Conservation (phyloP, 805 yeast species). For the Kodamaea nitidulidarum region DNA sequence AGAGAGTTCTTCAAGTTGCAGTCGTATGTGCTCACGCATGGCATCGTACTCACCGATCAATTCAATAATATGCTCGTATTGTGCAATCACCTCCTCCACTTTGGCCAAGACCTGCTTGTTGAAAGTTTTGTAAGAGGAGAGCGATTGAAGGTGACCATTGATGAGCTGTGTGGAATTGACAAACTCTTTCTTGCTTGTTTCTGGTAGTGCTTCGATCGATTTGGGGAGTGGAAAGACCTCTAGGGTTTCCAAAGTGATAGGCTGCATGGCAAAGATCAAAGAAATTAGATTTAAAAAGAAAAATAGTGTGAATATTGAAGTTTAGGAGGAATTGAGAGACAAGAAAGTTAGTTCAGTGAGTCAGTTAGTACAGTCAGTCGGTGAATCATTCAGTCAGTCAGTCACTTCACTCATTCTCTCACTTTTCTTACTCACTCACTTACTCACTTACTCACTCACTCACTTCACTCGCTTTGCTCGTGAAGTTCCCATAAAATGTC, state of each 20-base stretch:
- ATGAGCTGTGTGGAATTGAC: conserved; percentile 25
- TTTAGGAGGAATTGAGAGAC: background rate
- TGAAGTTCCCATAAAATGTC: background rate
- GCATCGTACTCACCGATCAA: conserved; percentile 25
- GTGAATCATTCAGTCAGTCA: too few species aligned
- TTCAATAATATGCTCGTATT: conserved; percentile 3
- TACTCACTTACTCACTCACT: too few species aligned
- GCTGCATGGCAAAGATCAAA: conserved; percentile 3
- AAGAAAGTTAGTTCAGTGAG: background rate
- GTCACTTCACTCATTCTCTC: too few species aligned
- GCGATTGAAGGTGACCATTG: conserved; percentile 27
- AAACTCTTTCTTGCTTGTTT: conserved; percentile 22
- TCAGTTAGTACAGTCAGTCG: background rate
- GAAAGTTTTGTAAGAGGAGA: conserved; percentile 17
- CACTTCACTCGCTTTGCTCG: too few species aligned
- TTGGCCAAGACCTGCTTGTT: conserved; percentile 3
- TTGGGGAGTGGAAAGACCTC: conserved; percentile 27
- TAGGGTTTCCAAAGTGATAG: conserved; percentile 11
- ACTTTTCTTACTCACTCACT: too few species aligned
- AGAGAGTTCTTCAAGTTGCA: conserved; percentile 22
- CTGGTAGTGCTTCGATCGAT: conserved; percentile 28
- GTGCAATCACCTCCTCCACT: conserved; percentile 7
- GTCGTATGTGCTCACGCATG: conserved; percentile 19
- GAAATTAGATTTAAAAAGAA: background rate
- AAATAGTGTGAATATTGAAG: background rate